Evolutionary conservation across 108 stramenopile genomes (phyloP), one percentile per base, ranked within the genome.

Genomic region (Pelagomonas calceolata): DNA sequence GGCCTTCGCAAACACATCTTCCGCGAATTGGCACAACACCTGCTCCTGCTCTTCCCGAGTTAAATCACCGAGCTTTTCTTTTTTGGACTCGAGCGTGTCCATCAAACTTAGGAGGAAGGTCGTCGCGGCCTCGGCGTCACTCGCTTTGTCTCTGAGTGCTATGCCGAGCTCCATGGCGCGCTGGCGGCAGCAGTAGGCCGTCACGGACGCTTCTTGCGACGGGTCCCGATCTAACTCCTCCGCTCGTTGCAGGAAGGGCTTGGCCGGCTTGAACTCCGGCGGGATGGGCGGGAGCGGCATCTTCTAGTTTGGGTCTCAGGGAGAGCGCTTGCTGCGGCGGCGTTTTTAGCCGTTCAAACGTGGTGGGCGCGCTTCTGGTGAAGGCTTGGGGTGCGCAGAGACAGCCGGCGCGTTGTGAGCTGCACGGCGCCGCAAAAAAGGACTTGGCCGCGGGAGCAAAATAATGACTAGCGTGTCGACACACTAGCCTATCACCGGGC

Each of bases 131-230:
- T 30, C 34, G 18, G 46, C 12, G 39, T 43, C 39, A 4, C 14
- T 1, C 32, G 31, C 65, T 3, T 16, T 3, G 32, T 45, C 68
- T 0, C 68, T 30, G 18, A 69, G 68, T 32, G 32, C 68, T 10
- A 69, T 69, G 31, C 32, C 91, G 0, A 66, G 67, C 29, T 84
- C 81, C 36, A 93, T 90, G 51, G 91, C 94, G 68, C 88, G 92
- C 73, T 91, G 90, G 30, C 94, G 90, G 78, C 90, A 91, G 77
- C 91, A 90, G 78, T 90, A 95, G 32, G 94, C 92, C 4, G 92
- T 85, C 30, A 93, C 78, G n/a, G 88, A 84, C 21, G 89, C 85
- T 75, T 93, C 90, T 12, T 90, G 83, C 45, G 79, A 77, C 37
- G 70, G 36, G 71, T 91, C 91, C 34, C 74, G 74, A 67, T 92